Conservation (phyloP, 495 filamentous ascomycete genomes). For the Staphylotrichum tortipilum region DNA sequence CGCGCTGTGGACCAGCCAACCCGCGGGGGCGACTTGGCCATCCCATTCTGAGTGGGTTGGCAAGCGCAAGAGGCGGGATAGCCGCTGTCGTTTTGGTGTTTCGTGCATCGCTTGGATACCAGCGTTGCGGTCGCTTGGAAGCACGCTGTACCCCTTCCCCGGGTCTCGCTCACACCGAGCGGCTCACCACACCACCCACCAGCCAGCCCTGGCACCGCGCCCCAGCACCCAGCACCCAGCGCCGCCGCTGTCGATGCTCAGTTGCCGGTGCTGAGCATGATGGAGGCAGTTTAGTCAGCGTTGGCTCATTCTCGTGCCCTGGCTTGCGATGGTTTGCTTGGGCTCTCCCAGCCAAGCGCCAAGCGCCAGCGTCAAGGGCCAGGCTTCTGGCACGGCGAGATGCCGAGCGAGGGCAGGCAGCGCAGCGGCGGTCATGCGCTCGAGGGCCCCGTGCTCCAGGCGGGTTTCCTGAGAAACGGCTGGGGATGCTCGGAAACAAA, state of each 20-base stretch:
- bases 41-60: too few relatives aligned
- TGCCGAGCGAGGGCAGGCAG: too few relatives aligned
- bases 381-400: neutral
- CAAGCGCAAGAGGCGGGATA: neutral
- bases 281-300: neutral
- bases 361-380: neutral
- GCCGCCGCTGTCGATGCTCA: too few relatives aligned
- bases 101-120: constrained; percentile 11
- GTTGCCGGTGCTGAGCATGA: neutral
- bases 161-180: too few relatives aligned
- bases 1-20: too few relatives aligned
- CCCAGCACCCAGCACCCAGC: too few relatives aligned
- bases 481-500: constrained; percentile 29
- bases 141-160: too few relatives aligned
- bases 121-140: constrained; percentile 19
- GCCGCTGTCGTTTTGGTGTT: constrained; percentile 6
- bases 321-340: too few relatives aligned
- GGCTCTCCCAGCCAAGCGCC: neutral
- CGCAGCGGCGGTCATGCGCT: neutral
- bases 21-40: too few relatives aligned
- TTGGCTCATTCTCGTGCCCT: too few relatives aligned
- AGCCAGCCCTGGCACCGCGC: too few relatives aligned
- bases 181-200: too few relatives aligned
- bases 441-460: neutral
- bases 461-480: constrained; percentile 23